phyloP scores from a whole-genome alignment of 495 filamentous ascomycete genomes.

The Penicillium taxi region DNA sequence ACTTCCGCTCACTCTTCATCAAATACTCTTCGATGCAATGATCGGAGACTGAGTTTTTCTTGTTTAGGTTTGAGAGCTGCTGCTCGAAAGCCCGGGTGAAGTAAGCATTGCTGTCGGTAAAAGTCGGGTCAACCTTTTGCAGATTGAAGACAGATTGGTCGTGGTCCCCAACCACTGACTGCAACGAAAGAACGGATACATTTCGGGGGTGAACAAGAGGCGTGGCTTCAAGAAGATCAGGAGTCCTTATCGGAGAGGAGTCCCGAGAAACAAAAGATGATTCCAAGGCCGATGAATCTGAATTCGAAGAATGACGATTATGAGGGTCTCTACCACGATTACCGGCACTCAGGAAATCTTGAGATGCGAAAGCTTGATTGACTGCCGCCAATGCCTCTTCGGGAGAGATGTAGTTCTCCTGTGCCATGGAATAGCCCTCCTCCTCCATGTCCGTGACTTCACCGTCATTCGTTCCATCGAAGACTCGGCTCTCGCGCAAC shows the following conservation, averaged over 20 bases:
- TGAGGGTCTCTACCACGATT: constrained; percentile 19
- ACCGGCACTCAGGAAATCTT: constrained; percentile 11
- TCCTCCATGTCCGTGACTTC: constrained; percentile 7
- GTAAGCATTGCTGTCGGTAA: constrained; percentile 54
- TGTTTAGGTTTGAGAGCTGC: constrained; percentile 41
- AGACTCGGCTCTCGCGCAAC: constrained; percentile 3
- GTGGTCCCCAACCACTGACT: constrained; percentile 12
- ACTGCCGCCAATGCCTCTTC: constrained; percentile 18
- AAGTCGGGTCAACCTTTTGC: constrained; percentile 59
- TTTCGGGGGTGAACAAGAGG: constrained; percentile 5
- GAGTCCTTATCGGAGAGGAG: too few relatives aligned
- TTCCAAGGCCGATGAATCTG: constrained; percentile 12
- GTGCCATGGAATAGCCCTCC: constrained; percentile 7
- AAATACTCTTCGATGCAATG: constrained; percentile 58
- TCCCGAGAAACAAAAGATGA: too few relatives aligned
- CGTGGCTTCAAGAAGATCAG: too few relatives aligned
- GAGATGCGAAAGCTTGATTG: constrained; percentile 10
- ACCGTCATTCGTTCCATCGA: constrained; percentile 1
- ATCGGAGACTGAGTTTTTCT: constrained; percentile 44
- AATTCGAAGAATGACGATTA: constrained; percentile 16
- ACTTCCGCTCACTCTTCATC: constrained; percentile 56
- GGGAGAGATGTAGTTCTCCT: constrained; percentile 12
- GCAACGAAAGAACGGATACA: constrained; percentile 14
- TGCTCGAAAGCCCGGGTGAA: constrained; percentile 51
- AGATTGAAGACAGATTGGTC: constrained; percentile 35